Conservation (phyloP, 2,329 filamentous ascomycete species). For the Shiraia bambusicola region DNA sequence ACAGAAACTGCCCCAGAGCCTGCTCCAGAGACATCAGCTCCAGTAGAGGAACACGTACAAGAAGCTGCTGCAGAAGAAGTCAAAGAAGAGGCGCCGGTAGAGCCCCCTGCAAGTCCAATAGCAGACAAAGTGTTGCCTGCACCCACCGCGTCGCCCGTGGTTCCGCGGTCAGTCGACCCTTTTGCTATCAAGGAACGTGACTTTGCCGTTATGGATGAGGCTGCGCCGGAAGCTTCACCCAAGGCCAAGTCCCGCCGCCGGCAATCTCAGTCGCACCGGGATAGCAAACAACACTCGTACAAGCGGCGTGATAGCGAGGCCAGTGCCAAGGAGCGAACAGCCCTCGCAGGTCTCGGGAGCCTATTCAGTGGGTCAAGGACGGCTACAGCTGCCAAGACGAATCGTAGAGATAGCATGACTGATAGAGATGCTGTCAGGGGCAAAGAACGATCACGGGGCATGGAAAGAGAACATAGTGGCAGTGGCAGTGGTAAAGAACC, state of each 20-base stretch:
- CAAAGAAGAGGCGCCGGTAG: neutral
- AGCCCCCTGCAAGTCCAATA: neutral
- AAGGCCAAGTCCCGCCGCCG: slow-evolving; percentile 32
- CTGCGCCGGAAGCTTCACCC: slow-evolving; percentile 19
- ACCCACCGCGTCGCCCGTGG: neutral
- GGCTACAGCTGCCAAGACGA: slow-evolving; percentile 23
- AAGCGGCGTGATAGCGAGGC: slow-evolving; percentile 37
- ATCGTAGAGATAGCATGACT: slow-evolving; percentile 37
- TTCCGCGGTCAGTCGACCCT: slow-evolving; percentile 3
- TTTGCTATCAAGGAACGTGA: slow-evolving; percentile 23
- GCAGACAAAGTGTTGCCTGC: neutral
- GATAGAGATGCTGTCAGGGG: slow-evolving; percentile 28
- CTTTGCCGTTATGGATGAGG: slow-evolving; percentile 28
- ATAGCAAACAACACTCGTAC: slow-evolving; percentile 28
- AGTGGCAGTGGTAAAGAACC: slow-evolving; percentile 33
- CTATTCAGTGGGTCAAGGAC: slow-evolving; percentile 24
- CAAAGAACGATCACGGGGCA: slow-evolving; percentile 17
- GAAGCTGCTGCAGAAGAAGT: slow-evolving; percentile 3
- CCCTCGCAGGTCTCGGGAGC: slow-evolving; percentile 15
- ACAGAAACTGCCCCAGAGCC: neutral
- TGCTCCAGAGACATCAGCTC: neutral
- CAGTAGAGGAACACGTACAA: neutral
- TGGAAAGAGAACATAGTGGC: slow-evolving; percentile 21
- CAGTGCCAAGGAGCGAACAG: slow-evolving; percentile 29
- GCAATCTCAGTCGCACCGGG: slow-evolving; percentile 33